Evolutionary conservation across 2,329 filamentous ascomycete species (phyloP).

Genomic region (Aspergillus sp.): DNA sequence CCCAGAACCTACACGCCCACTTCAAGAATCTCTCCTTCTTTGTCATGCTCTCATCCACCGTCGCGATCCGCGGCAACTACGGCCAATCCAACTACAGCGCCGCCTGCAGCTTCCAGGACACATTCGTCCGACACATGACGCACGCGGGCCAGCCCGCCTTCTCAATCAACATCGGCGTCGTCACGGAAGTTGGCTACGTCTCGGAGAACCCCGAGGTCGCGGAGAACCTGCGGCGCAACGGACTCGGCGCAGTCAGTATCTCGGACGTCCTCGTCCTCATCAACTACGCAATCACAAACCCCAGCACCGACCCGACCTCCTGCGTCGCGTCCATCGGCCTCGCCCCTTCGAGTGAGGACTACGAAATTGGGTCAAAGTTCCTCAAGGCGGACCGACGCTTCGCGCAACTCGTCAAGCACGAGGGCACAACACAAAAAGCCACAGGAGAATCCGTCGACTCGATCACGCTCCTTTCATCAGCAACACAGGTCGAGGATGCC

Average conservation of each 20-base stretch:
- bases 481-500: constrained; percentile 9
- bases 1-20: constrained; percentile 40
- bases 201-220: constrained; percentile 14
- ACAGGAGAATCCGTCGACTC: constrained; percentile 11
- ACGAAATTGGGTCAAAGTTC: background rate
- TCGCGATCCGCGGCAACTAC: constrained; percentile 51
- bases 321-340: constrained; percentile 13
- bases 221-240: constrained; percentile 7
- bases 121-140: constrained; percentile 24
- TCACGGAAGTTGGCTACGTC: constrained; percentile 12
- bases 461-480: constrained; percentile 2
- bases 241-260: constrained; percentile 9
- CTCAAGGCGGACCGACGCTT: constrained; percentile 7
- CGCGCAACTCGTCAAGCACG: constrained; percentile 8
- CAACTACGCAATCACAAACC: constrained; percentile 13
- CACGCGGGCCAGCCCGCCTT: background rate
- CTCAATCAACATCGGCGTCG: constrained; percentile 15
- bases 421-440: background rate
- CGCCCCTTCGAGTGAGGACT: background rate
- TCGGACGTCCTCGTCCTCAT: constrained; percentile 10
- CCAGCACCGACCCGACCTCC: background rate
- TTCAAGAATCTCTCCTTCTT: constrained; percentile 48
- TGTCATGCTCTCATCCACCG: constrained; percentile 47
- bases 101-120: constrained; percentile 45
- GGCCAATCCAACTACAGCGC: constrained; percentile 53